Base-by-base conservation (phyloP, 2,329 filamentous ascomycete genomes). In the Bretziella fagacearum region DNA sequence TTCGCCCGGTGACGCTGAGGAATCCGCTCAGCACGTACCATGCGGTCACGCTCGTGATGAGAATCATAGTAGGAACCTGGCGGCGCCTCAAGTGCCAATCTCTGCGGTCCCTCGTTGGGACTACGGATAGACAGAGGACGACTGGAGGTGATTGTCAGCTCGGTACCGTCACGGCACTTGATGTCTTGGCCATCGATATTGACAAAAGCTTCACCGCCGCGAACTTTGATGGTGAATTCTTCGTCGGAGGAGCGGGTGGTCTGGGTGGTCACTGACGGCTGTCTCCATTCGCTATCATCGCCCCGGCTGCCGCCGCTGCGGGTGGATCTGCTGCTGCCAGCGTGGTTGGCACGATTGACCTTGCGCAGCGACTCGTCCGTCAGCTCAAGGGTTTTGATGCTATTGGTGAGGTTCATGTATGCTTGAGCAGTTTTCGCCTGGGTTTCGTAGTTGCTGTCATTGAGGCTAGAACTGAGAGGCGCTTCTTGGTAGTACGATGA, bases 281-380 rank as follows among this genome's bases (percentile, higher is more conserved):
- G 48, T 47, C 40, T 69, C 58, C 70, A 77, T 48, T 78, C 75
- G 59, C 74, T 79, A 49, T 79, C 74, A 54, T 79, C 76, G 36
- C 66, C 73, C 7, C 48, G 44, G 56, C 75, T 79, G 18, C 59
- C 68, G 52, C 67, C 76, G 64, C 70, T 77, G 52, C 68, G 68
- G 45, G 67, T 77, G 32, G 70, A 76, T 20, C 67, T 67, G 56
- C 69, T 74, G 62, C 68, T 74, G 18, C 63, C 60, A 5, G 62
- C 66, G 50, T 63, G 66, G 52, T 62, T 66, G 46, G 56, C 59
- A 55, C 64, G 67, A 52, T 60, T 65, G 23, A 65, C 70, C 56
- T 65, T 71, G 53, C 65, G 68, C 22, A 80, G 62, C 10, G 64
- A 62, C 48, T 77, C 74, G 2, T 68, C 69, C 3, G 76, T 79